Conservation (phyloP, 495 filamentous ascomycete species). For the Rhypophila decipiens region DNA sequence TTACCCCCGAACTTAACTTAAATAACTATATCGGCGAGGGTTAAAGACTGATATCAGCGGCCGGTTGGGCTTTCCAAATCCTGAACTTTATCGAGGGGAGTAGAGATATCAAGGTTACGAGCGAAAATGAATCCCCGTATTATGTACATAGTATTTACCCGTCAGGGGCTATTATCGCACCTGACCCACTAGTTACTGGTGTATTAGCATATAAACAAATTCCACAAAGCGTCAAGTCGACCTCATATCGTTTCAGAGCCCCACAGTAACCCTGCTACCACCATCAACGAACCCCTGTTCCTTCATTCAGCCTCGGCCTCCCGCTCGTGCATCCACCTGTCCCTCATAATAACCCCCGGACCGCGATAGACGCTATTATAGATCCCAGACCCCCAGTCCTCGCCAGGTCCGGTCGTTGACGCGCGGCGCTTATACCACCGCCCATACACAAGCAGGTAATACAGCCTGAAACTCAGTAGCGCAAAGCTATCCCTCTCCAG, state of each 20-base stretch:
- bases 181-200: no score
- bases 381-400: slow-evolving; percentile 42
- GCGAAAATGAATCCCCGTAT: no score
- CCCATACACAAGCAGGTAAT: slow-evolving; percentile 35
- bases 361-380: slow-evolving; percentile 50
- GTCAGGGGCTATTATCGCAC: no score
- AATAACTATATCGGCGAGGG: no score
- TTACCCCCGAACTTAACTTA: no score
- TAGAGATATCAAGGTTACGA: no score
- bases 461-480: slow-evolving; percentile 38
- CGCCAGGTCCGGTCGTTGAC: slow-evolving; percentile 14
- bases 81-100: no score
- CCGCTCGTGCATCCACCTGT: slow-evolving; percentile 43
- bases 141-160: no score
- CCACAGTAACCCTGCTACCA: background rate
- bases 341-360: slow-evolving; percentile 39
- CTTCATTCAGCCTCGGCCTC: slow-evolving; percentile 33
- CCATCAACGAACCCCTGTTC: background rate
- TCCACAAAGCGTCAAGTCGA: no score
- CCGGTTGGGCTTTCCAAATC: no score
- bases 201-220: no score
- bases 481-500: slow-evolving; percentile 28
- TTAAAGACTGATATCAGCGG: no score
- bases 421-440: slow-evolving; percentile 33
- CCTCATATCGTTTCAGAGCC: background rate